Evolutionary conservation across 1,139 yeast species (phyloP).

Genomic region (Eremothecium coryli): DNA sequence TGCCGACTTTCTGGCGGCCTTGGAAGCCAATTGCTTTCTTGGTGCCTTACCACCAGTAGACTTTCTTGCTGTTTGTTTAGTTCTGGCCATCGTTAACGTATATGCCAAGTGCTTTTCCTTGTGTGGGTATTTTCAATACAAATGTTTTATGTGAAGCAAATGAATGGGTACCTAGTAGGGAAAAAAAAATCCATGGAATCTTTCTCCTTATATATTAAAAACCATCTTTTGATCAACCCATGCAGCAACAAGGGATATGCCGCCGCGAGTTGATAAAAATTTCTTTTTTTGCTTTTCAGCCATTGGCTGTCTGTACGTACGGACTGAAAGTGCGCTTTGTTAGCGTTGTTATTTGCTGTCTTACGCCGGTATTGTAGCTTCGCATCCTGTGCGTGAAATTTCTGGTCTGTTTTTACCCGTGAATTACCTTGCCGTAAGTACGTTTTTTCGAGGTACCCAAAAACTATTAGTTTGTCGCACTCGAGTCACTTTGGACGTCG

Average conservation of each 20-base stretch:
- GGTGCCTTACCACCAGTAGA: constrained; percentile 99
- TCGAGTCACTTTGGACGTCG: background rate
- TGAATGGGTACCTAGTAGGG: background rate
- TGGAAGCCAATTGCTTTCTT: constrained; percentile 97
- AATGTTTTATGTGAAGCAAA: background rate
- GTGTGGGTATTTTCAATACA: no score
- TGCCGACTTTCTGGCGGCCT: constrained; percentile 98
- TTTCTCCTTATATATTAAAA: constrained; percentile 1
- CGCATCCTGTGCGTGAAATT: constrained; percentile 3
- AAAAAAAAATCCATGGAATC: background rate
- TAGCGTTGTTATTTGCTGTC: background rate
- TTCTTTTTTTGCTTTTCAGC: no score
- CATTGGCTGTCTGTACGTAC: constrained; percentile 1
- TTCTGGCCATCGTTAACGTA: constrained; percentile 69
- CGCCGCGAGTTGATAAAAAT: no score
- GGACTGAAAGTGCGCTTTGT: background rate
- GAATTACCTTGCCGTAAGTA: no score
- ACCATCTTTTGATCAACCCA: no score
- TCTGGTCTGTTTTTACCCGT: background rate
- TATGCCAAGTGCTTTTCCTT: no score
- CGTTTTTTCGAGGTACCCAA: no score
- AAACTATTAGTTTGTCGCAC: background rate
- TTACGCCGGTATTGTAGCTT: background rate
- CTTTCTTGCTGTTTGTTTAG: constrained; percentile 98
- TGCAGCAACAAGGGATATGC: background rate